Percentiles rank a stretch among this genome's conserved stretches.
phyloP scores from a whole-genome alignment of 768 basidiomycete species.

The Tulasnella sp. region DNA sequence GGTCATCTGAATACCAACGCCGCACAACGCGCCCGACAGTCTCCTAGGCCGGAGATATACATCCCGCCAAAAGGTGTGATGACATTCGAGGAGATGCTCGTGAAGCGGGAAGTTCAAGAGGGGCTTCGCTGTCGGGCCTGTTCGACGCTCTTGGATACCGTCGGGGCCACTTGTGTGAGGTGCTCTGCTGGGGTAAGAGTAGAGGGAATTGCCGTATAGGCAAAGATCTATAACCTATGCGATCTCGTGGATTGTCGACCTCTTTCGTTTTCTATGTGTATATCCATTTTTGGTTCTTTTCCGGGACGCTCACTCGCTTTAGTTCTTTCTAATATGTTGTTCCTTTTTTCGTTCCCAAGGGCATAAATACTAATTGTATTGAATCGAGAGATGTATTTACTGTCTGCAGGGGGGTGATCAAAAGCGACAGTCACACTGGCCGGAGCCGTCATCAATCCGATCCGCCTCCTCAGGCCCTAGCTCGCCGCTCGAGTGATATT shows the following conservation, averaged over 20 bases:
- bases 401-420: too few species aligned
- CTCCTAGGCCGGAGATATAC: neutral
- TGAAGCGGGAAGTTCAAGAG: neutral
- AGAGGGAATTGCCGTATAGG: neutral
- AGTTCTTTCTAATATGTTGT: constrained; percentile 22
- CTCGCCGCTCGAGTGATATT: too few species aligned
- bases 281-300: constrained; percentile 18
- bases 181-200: neutral
- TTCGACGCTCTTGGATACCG: neutral
- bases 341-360: constrained; percentile 24
- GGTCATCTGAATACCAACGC: neutral
- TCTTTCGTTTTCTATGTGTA: neutral
- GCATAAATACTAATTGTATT: neutral
- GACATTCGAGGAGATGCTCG: constrained; percentile 1
- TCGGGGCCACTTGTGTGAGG: neutral
- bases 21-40: neutral
- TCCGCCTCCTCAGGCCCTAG: too few species aligned
- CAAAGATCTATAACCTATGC: neutral
- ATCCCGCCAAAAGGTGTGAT: neutral
- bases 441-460: too few species aligned
- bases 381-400: neutral
- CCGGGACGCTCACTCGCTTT: constrained; percentile 23
- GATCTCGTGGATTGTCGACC: neutral
- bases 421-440: too few species aligned
- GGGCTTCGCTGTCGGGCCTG: constrained; percentile 1